Evolutionary conservation across 1,284 basidiomycete genomes (phyloP), one percentile per base, ranked within the genome.

Genomic region (Cystobasidium sp.): DNA sequence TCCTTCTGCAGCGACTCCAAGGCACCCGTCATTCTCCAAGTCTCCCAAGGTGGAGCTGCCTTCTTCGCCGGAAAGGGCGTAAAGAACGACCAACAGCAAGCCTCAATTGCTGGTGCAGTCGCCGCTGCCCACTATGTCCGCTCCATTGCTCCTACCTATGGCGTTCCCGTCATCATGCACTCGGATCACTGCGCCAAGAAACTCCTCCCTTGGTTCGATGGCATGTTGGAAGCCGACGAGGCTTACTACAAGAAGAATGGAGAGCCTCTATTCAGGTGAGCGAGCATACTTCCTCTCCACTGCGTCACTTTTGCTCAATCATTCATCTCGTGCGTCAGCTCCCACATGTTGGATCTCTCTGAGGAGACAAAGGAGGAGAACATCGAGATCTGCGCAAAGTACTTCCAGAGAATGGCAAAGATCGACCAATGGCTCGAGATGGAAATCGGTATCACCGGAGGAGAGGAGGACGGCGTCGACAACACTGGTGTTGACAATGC

Each of bases 271-370:
- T 98, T 96, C 88, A 96, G 93, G 82, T 84, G 68, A 79, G 81
- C 78, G n/a, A 5, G 18, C 8, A 22, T 41, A 20, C n/a, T 39
- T 22, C 55, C 14, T 12, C 22, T 56, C 9, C 1, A 12, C 10
- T 7, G 22, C 55, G 55, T 12, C 24, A 31, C 22, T 56, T 2
- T 41, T 53, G 14, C 41, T 39, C 5, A 22, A 18, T 64, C 68
- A 37, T 65, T 55, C 41, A 52, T 31, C 37, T 77, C 68, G 24
- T 39, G 6, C 39, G 58, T 3, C 69, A 78, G 78, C 76, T 98
- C 96, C 49, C 97, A 99, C 91, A 99, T 99, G 97, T 90, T 99
- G 80, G 97, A 99, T 84, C 89, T 99, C 79, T 98, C 95, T 69
- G 97, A 99, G 83, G 96, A 99, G 85, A 84, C 93, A 82, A 97